phyloP scores from a whole-genome alignment of 2,329 filamentous ascomycete genomes.

The Amauroascus niger region DNA sequence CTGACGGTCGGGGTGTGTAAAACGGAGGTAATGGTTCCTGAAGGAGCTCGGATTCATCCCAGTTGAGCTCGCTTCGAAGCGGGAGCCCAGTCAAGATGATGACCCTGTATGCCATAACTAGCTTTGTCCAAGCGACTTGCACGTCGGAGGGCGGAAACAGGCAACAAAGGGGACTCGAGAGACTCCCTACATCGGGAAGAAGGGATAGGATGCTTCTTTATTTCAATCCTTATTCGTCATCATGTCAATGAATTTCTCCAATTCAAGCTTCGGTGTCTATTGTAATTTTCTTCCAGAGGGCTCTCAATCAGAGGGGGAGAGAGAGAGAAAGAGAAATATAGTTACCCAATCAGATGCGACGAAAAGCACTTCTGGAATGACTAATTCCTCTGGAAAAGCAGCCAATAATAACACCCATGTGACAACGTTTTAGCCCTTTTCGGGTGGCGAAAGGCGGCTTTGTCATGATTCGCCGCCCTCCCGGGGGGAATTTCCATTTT shows the following conservation, averaged over 20 bases:
- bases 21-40: constrained; percentile 31
- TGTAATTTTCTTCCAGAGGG: too few species aligned
- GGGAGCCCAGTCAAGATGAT: constrained; percentile 57
- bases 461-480: constrained; percentile 14
- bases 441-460: constrained; percentile 6
- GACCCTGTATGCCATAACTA: constrained; percentile 25
- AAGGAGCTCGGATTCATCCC: constrained; percentile 45
- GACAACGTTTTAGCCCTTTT: not conserved
- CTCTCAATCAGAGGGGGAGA: too few species aligned
- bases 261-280: not conserved
- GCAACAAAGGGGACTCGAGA: not conserved
- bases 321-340: too few species aligned
- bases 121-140: not conserved
- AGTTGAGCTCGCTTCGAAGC: constrained; percentile 43
- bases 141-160: not conserved
- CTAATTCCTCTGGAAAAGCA: not conserved
- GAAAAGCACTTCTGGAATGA: not conserved
- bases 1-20: not conserved
- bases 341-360: not conserved
- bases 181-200: not conserved
- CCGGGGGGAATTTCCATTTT: too few species aligned
- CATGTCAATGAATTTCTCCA: too few species aligned
- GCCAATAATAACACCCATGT: not conserved
- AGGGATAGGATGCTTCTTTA: not conserved
- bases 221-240: not conserved